Percentiles rank a stretch among this genome's conserved stretches.
These are phyloP conservation scores for Suillus sp. DNA, from an alignment of 768 basidiomycete genomes.

Conservation along the genomic window DNA sequence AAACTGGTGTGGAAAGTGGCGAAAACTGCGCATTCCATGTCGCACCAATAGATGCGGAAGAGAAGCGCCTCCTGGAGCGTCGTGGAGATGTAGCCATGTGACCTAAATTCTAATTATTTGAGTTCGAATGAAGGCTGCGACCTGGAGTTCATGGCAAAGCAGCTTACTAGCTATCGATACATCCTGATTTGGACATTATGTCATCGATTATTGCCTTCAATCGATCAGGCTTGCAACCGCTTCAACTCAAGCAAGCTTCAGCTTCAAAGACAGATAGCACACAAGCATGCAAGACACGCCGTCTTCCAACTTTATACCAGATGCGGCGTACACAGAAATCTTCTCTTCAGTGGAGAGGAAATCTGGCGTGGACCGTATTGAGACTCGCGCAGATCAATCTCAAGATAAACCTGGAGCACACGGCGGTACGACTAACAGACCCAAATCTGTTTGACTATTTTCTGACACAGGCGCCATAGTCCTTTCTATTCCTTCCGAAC, in stretches of 20 bases:
- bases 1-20: slow-evolving; percentile 15
- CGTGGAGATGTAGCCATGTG: slow-evolving; percentile 36
- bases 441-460: not conserved
- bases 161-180: not conserved
- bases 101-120: not conserved
- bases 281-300: not conserved
- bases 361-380: not conserved
- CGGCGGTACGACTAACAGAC: not conserved
- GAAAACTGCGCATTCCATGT: slow-evolving; percentile 26
- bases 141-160: not conserved
- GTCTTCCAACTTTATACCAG: not conserved
- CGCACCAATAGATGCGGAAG: slow-evolving; percentile 28
- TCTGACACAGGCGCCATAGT: slow-evolving; percentile 3
- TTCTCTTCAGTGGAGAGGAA: not conserved
- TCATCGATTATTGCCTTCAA: not conserved
- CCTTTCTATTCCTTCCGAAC: slow-evolving; percentile 13
- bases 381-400: not conserved
- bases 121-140: not conserved
- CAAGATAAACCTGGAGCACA: not conserved
- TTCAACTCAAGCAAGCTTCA: too few species aligned
- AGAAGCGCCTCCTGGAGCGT: slow-evolving; percentile 36
- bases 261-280: not conserved
- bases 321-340: not conserved
- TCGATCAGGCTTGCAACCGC: too few species aligned
- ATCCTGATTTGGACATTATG: not conserved